phyloP scores from a whole-genome alignment of 345 rosid species.

The Mangifera indica region DNA sequence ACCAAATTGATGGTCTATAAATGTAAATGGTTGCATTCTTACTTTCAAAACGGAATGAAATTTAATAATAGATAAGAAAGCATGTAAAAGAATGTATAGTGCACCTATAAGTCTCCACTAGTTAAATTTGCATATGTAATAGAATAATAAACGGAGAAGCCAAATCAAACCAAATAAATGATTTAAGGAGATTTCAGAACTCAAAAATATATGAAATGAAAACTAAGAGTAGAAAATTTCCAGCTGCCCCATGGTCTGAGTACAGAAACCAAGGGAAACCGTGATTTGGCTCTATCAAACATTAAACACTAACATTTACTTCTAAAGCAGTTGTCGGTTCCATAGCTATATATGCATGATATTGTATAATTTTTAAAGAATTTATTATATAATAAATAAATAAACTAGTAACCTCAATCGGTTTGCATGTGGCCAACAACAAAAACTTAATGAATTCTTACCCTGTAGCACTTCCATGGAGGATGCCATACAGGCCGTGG shows the following conservation, averaged over 20 bases:
- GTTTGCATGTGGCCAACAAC: slow-evolving; percentile 2
- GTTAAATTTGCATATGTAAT: neutral
- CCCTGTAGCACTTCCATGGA: slow-evolving; percentile 99
- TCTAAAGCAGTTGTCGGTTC: neutral
- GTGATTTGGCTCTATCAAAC: neutral
- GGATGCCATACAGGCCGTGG: slow-evolving; percentile 97
- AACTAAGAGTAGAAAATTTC: neutral
- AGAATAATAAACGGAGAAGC: neutral
- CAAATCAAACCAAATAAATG: neutral
- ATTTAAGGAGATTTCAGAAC: neutral
- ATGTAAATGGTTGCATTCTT: neutral
- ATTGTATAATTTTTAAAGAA: neutral
- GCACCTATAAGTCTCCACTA: neutral
- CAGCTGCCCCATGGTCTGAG: neutral
- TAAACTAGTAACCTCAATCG: neutral
- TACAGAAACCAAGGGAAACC: neutral
- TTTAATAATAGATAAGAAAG: neutral
- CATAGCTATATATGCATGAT: neutral
- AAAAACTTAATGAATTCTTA: slow-evolving; percentile 29
- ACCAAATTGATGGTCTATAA: neutral
- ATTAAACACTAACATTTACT: neutral
- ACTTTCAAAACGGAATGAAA: neutral
- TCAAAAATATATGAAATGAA: neutral
- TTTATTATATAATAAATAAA: neutral
- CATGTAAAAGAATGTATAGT: neutral